These are phyloP conservation scores for Pseudogymnoascus sp. DNA, from an alignment of 2,329 filamentous ascomycete genomes.

Conservation along the genomic window DNA sequence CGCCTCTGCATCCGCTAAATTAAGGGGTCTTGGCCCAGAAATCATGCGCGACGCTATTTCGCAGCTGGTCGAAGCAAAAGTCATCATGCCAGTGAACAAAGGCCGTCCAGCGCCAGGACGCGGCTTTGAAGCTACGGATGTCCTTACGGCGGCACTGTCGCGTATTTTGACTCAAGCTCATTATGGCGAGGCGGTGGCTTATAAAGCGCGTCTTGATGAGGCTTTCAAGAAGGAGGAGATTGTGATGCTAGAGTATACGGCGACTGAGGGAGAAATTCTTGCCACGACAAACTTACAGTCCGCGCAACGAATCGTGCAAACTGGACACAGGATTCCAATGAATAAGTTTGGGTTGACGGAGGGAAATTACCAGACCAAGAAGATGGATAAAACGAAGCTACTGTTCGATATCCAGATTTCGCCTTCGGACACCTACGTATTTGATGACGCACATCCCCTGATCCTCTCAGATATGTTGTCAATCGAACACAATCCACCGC, in stretches of 20 bases:
- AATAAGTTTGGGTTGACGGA: constrained; percentile 65
- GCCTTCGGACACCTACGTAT: constrained; percentile 51
- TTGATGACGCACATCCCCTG: constrained; percentile 38
- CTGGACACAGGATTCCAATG: constrained; percentile 46
- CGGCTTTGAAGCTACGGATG: constrained; percentile 56
- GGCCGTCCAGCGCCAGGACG: constrained; percentile 46
- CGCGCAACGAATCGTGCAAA: constrained; percentile 45
- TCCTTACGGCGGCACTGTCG: constrained; percentile 47
- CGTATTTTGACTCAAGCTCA: constrained; percentile 47
- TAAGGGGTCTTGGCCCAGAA: constrained; percentile 23
- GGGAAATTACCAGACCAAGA: constrained; percentile 62
- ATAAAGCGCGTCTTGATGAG: constrained; percentile 52
- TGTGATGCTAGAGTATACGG: constrained; percentile 43
- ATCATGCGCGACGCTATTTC: constrained; percentile 19
- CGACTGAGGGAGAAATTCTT: constrained; percentile 58
- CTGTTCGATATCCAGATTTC: constrained; percentile 54
- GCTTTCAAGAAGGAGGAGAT: constrained; percentile 37
- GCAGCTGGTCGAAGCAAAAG: constrained; percentile 19
- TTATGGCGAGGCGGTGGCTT: constrained; percentile 48
- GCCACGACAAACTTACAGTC: constrained; percentile 59
- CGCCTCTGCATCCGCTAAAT: constrained; percentile 41
- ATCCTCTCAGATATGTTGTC: constrained; percentile 15
- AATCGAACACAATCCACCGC: constrained; percentile 16
- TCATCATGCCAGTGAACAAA: constrained; percentile 51
- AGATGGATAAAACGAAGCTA: constrained; percentile 57